phyloP scores from a whole-genome alignment of 495 filamentous ascomycete species.

The Penicillium crystallinum region DNA sequence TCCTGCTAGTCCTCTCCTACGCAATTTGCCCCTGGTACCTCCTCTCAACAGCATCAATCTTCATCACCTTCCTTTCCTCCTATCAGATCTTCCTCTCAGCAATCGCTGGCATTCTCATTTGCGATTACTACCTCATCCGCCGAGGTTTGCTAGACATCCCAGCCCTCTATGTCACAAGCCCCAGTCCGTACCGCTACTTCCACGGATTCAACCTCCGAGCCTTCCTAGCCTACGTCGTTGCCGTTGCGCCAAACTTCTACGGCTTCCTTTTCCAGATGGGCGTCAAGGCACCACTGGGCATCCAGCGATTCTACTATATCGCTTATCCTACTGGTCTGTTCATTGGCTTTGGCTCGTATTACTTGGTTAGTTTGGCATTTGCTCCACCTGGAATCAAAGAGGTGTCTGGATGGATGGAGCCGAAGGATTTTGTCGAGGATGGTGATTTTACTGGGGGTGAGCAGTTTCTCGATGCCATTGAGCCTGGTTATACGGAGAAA shows the following conservation, averaged over 20 bases:
- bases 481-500: background rate
- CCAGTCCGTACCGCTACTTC: constrained; percentile 18
- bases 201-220: constrained; percentile 23
- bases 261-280: constrained; percentile 37
- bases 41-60: constrained; percentile 23
- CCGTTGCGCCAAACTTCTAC: constrained; percentile 29
- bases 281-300: constrained; percentile 24
- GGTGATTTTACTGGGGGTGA: constrained; percentile 4
- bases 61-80: constrained; percentile 30
- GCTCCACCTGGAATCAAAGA: constrained; percentile 15
- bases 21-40: constrained; percentile 35
- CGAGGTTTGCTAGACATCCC: constrained; percentile 25
- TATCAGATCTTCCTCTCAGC: constrained; percentile 33
- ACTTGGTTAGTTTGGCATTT: constrained; percentile 6
- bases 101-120: constrained; percentile 26
- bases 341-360: constrained; percentile 26
- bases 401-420: constrained; percentile 28
- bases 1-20: constrained; percentile 18
- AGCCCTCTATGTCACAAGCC: constrained; percentile 20
- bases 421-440: constrained; percentile 30
- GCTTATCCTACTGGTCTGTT: constrained; percentile 29
- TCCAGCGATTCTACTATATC: constrained; percentile 32
- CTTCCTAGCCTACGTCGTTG: constrained; percentile 24
- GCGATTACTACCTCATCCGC: constrained; percentile 31
- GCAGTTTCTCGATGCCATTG: background rate